These are phyloP conservation scores for Solanum sejunctum DNA, from an alignment of 257 asterid genomes.

Conservation along the genomic window DNA sequence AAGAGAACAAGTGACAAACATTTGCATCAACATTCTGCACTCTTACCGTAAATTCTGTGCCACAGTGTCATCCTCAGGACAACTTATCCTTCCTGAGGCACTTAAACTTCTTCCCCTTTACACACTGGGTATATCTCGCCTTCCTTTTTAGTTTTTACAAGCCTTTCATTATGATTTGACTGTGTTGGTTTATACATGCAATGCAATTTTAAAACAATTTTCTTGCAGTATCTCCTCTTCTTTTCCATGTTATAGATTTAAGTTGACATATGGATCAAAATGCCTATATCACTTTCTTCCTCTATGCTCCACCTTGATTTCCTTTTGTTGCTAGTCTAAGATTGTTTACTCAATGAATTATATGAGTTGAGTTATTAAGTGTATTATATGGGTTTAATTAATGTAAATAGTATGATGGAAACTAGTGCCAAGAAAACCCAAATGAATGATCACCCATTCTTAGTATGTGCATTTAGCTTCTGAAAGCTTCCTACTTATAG, in stretches of 20 bases:
- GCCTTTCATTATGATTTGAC: background rate
- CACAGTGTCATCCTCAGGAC: conserved; percentile 88
- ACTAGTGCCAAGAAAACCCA: background rate
- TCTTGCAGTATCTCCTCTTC: background rate
- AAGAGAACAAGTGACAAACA: conserved; percentile 80
- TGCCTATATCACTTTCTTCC: background rate
- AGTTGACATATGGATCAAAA: background rate
- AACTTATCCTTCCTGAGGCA: conserved; percentile 95
- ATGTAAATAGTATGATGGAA: background rate
- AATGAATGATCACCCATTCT: background rate
- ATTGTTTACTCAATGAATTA: background rate
- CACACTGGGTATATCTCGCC: conserved; percentile 60
- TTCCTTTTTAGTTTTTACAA: background rate
- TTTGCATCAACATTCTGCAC: conserved; percentile 78
- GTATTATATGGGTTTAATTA: background rate
- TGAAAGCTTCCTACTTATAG: background rate
- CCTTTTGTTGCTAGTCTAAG: background rate
- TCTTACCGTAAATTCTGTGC: conserved; percentile 96
- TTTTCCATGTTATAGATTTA: background rate
- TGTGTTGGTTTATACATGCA: background rate
- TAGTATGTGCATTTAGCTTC: background rate
- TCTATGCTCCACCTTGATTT: background rate
- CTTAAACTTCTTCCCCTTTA: conserved; percentile 91
- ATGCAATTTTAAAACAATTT: background rate
- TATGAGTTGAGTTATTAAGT: background rate